These are phyloP conservation scores for Massospora cicadina DNA, from an alignment of 371 early-diverging fungal genomes.

Conservation along the genomic window DNA sequence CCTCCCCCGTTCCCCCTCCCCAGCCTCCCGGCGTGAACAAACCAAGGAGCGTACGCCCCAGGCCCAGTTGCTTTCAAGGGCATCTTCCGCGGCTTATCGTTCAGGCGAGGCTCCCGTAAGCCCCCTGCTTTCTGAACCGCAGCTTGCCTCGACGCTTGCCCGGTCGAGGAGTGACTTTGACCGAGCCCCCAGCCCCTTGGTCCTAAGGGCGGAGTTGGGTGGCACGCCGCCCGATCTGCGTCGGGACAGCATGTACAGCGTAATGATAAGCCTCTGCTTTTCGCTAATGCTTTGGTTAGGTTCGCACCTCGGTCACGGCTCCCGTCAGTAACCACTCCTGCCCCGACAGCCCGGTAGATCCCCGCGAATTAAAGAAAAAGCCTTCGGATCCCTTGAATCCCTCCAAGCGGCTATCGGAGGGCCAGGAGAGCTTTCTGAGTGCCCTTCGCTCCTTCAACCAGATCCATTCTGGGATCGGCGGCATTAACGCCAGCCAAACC, in stretches of 20 bases:
- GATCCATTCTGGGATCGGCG: background rate
- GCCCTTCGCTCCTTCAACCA: background rate
- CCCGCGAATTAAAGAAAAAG: background rate
- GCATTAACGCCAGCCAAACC: background rate
- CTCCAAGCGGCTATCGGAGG: background rate
- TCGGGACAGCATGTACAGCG: slow-evolving; percentile 8
- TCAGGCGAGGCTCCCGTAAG: background rate
- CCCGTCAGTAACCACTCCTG: slow-evolving; percentile 1
- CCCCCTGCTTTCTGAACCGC: background rate
- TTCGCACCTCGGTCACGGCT: slow-evolving; percentile 3
- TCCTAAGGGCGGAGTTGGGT: background rate
- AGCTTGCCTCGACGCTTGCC: background rate
- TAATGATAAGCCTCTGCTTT: background rate
- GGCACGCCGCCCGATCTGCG: background rate
- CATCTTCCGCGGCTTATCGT: background rate
- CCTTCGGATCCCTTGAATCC: background rate
- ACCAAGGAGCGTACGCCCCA: background rate
- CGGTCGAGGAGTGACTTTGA: background rate
- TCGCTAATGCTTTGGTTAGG: background rate
- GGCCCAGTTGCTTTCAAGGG: background rate
- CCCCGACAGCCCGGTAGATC: background rate
- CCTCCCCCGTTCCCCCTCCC: too few species aligned
- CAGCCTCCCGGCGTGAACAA: too few species aligned
- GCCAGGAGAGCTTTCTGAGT: background rate
- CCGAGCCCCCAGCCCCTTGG: background rate